Conservation (phyloP, 139 green algal species). For the Chlorella vulgaris region DNA sequence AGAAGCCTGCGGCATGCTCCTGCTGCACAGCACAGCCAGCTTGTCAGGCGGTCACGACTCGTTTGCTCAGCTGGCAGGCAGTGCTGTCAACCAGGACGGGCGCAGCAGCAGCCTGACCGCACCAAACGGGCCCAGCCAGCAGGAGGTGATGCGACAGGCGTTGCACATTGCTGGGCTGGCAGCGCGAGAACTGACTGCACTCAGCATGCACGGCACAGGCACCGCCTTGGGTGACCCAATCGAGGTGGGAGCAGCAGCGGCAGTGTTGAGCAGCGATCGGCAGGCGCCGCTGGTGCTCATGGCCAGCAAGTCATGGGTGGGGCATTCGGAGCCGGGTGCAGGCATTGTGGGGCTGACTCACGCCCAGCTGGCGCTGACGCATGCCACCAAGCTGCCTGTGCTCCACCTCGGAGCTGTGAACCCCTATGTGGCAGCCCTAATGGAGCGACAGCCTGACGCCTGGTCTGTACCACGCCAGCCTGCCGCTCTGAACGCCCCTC, state of each 20-base stretch:
- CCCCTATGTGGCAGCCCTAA: constrained; percentile 40
- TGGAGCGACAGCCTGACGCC: constrained; percentile 5
- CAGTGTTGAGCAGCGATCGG: constrained; percentile 6
- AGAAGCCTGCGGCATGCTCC: constrained; percentile 60
- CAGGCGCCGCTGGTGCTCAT: constrained; percentile 56
- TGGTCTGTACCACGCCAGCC: constrained; percentile 29
- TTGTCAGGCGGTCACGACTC: neutral
- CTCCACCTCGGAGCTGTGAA: constrained; percentile 54
- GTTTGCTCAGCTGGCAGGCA: constrained; percentile 38
- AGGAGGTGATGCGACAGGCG: constrained; percentile 48
- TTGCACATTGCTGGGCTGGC: constrained; percentile 30
- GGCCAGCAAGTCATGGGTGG: constrained; percentile 73
- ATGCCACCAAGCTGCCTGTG: constrained; percentile 36
- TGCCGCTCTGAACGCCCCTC: neutral
- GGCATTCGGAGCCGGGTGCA: constrained; percentile 81
- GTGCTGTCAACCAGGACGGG: constrained; percentile 66
- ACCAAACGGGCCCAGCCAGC: constrained; percentile 67
- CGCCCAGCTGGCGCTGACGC: constrained; percentile 13
- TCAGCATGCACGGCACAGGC: constrained; percentile 83
- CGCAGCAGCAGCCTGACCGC: constrained; percentile 63
- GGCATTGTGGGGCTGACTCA: constrained; percentile 66
- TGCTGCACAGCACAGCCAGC: too few species aligned
- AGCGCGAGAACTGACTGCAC: constrained; percentile 19
- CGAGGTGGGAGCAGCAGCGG: constrained; percentile 71
- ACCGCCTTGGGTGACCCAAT: constrained; percentile 91